These are phyloP conservation scores for Prototheca stagnorum DNA, from an alignment of 163 green algal species.

Conservation along the genomic window DNA sequence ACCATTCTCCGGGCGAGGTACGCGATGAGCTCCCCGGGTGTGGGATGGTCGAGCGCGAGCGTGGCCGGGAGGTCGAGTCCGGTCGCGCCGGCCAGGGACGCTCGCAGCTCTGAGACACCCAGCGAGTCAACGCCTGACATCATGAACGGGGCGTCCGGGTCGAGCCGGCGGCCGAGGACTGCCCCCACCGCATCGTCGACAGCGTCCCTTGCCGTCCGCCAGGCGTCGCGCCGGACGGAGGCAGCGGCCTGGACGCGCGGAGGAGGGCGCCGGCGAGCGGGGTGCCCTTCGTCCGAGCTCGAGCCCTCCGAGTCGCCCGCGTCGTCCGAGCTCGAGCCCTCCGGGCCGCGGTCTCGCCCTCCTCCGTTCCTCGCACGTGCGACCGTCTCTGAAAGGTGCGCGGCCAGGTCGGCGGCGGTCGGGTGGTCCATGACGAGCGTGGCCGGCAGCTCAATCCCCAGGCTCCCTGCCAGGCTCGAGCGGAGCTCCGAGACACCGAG, in stretches of 20 bases:
- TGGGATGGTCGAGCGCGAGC: no score
- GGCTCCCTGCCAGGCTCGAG: constrained; percentile 8
- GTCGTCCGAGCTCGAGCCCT: no score
- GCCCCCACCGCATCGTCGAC: no score
- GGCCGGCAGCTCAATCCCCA: constrained; percentile 37
- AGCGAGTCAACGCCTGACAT: constrained; percentile 50
- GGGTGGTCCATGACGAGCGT: constrained; percentile 75
- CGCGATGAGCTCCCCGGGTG: no score
- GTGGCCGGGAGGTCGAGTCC: constrained; percentile 37
- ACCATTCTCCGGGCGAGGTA: no score
- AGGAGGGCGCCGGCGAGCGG: neutral
- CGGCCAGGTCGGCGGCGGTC: constrained; percentile 22
- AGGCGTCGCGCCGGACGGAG: no score
- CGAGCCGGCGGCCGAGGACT: constrained; percentile 1
- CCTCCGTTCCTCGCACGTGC: neutral
- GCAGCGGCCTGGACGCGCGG: no score
- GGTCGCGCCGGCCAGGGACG: constrained; percentile 31
- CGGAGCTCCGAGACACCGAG: constrained; percentile 32
- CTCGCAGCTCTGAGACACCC: constrained; percentile 53
- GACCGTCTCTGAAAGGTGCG: neutral
- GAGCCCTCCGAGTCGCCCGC: no score
- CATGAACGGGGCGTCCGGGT: constrained; percentile 32
- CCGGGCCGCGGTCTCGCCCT: no score
- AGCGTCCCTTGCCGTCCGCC: no score
- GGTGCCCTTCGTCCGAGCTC: no score